Evolutionary conservation across 1,139 yeast species (phyloP).

Genomic region (Entelexis paramagnoliae): DNA sequence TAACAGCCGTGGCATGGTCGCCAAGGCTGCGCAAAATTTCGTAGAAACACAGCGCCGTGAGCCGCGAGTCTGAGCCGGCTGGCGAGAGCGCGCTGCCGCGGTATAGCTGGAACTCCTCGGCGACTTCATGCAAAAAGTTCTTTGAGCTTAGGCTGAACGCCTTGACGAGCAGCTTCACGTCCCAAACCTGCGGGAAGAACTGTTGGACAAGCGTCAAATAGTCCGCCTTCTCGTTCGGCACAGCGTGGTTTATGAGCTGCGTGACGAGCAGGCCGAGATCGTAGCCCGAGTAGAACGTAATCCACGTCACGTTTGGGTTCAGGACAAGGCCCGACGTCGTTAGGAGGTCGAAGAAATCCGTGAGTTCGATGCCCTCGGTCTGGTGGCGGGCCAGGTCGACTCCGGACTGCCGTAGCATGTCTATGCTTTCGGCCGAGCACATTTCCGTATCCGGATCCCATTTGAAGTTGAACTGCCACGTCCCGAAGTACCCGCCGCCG

Average conservation of each 20-base stretch:
- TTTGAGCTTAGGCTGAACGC: conserved; percentile 33
- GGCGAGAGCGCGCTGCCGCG: conserved; percentile 31
- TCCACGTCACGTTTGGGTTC: conserved; percentile 68
- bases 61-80: conserved; percentile 45
- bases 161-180: conserved; percentile 68
- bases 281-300: conserved; percentile 82
- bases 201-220: conserved; percentile 61
- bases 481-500: conserved; percentile 36
- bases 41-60: conserved; percentile 43
- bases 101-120: conserved; percentile 40
- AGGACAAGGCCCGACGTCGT: conserved; percentile 79
- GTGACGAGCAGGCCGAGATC: conserved; percentile 85
- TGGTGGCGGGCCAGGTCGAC: conserved; percentile 69
- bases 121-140: conserved; percentile 35
- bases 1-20: conserved; percentile 28
- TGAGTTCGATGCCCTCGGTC: conserved; percentile 67
- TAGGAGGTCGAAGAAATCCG: conserved; percentile 72
- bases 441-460: conserved; percentile 65
- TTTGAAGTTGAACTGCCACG: conserved; percentile 92
- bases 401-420: conserved; percentile 68
- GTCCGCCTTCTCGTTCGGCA: conserved; percentile 75
- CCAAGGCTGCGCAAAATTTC: conserved; percentile 38
- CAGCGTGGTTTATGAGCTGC: conserved; percentile 58
- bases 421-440: conserved; percentile 71
- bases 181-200: conserved; percentile 76